Conservation (phyloP, 164 flowering plant genomes). For the Nymphaea colorata region DNA sequence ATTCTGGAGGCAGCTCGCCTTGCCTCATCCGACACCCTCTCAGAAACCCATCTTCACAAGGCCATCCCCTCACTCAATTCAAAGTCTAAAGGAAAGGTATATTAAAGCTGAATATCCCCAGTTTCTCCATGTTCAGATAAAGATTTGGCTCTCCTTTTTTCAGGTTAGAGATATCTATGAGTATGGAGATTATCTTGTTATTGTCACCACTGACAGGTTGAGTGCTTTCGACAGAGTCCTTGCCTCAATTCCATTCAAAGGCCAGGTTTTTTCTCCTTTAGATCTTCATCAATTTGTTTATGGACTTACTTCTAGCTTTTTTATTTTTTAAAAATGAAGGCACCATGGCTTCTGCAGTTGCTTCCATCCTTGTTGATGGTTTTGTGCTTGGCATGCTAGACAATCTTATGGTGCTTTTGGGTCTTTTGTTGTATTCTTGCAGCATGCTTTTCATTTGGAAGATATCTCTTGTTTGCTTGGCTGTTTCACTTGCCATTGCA, state of each 20-base stretch:
- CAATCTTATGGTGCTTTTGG: too few species aligned
- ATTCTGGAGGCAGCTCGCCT: conserved; percentile 19
- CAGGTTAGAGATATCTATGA: conserved; percentile 94
- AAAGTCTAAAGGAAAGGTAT: conserved; percentile 84
- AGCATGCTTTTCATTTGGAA: too few species aligned
- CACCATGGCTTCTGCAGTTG: too few species aligned
- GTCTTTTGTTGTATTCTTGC: too few species aligned
- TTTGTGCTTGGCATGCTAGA: too few species aligned
- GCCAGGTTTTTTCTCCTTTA: conserved; percentile 41
- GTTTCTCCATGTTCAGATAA: neutral
- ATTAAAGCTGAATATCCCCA: neutral
- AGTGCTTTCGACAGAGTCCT: conserved; percentile 92
- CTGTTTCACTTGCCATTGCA: too few species aligned
- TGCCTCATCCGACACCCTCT: conserved; percentile 50
- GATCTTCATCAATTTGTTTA: neutral
- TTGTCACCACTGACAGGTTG: conserved; percentile 91
- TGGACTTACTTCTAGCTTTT: neutral
- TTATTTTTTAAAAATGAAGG: too few species aligned
- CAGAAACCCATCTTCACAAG: conserved; percentile 67
- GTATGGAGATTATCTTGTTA: conserved; percentile 78
- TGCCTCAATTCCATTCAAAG: conserved; percentile 96
- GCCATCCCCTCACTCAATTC: conserved; percentile 66
- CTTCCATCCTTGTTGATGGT: too few species aligned
- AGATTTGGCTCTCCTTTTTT: neutral
- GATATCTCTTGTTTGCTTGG: too few species aligned